phyloP scores from a whole-genome alignment of 2,329 filamentous ascomycete genomes.

The Aspergillus fijiensis region DNA sequence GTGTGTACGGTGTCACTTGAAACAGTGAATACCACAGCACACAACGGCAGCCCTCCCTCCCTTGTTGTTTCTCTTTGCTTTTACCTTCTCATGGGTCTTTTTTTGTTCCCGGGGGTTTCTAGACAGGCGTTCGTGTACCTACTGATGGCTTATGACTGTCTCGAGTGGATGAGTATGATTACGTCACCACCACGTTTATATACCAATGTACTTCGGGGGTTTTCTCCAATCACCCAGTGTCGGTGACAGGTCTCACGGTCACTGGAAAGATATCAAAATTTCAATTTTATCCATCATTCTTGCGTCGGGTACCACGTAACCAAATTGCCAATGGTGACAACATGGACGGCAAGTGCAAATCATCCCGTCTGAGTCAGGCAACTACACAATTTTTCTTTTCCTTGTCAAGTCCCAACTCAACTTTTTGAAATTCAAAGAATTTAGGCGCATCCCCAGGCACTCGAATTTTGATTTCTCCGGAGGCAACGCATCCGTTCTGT shows the following conservation, averaged over 20 bases:
- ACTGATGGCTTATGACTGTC: constrained; percentile 6
- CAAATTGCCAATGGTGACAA: not conserved
- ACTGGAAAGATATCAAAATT: not conserved
- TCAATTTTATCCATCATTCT: not conserved
- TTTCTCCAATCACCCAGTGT: not conserved
- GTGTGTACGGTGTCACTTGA: constrained; percentile 3
- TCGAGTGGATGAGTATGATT: not conserved
- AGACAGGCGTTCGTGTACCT: constrained; percentile 8
- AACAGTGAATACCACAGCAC: not conserved
- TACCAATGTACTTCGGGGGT: constrained; percentile 5
- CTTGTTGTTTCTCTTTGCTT: not conserved
- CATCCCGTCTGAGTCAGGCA: no score
- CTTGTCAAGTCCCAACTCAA: no score
- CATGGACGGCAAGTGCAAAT: not conserved
- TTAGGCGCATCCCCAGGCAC: no score
- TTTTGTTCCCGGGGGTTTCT: constrained; percentile 3
- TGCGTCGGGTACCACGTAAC: not conserved
- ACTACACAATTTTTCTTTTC: no score
- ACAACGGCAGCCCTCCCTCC: not conserved
- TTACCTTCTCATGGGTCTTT: not conserved
- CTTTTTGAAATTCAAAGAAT: no score
- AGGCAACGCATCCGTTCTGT: not conserved
- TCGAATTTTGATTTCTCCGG: not conserved
- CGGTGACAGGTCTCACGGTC: not conserved
- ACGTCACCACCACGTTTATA: constrained; percentile 1